Percentiles rank a stretch among this genome's conserved stretches.
Conservation (phyloP, 257 asterid genomes). For the Solanum arcanum region DNA sequence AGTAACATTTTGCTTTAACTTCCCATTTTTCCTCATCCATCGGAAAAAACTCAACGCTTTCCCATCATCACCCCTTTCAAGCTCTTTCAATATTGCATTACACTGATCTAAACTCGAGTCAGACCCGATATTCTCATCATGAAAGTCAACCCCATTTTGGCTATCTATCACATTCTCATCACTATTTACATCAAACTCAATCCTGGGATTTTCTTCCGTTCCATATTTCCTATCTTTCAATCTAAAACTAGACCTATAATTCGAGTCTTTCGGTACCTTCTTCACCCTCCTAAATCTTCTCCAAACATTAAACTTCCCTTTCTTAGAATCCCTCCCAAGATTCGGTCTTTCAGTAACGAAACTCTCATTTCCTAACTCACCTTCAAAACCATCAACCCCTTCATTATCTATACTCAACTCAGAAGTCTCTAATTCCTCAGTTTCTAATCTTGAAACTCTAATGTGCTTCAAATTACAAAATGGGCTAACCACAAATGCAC, state of each 20-base stretch:
- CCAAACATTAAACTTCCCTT: conserved; percentile 35
- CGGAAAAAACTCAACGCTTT: conserved; percentile 49
- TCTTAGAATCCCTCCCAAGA: conserved; percentile 8
- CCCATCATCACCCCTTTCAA: conserved; percentile 33
- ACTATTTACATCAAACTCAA: conserved; percentile 1
- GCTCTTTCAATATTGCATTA: conserved; percentile 48
- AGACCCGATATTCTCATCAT: conserved; percentile 7
- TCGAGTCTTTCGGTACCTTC: conserved; percentile 9
- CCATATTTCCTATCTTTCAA: conserved; percentile 1
- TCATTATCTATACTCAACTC: conserved; percentile 16
- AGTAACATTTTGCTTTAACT: conserved; percentile 45
- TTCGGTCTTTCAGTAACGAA: conserved; percentile 14
- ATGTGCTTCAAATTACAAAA: conserved; percentile 30
- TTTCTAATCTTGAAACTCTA: conserved; percentile 42
- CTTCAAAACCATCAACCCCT: not conserved
- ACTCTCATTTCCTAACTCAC: conserved; percentile 20
- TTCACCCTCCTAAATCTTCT: conserved; percentile 30
- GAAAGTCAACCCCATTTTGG: conserved; percentile 8
- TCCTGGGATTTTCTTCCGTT: conserved; percentile 9
- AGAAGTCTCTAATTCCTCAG: conserved; percentile 23
- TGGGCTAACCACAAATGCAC: conserved; percentile 33
- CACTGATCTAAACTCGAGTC: conserved; percentile 39
- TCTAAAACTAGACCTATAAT: conserved; percentile 7
- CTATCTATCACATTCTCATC: conserved; percentile 11
- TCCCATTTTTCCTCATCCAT: conserved; percentile 76